Base-by-base conservation (phyloP, 2,329 filamentous ascomycete species). In the Pestalotiopsis sp. region DNA sequence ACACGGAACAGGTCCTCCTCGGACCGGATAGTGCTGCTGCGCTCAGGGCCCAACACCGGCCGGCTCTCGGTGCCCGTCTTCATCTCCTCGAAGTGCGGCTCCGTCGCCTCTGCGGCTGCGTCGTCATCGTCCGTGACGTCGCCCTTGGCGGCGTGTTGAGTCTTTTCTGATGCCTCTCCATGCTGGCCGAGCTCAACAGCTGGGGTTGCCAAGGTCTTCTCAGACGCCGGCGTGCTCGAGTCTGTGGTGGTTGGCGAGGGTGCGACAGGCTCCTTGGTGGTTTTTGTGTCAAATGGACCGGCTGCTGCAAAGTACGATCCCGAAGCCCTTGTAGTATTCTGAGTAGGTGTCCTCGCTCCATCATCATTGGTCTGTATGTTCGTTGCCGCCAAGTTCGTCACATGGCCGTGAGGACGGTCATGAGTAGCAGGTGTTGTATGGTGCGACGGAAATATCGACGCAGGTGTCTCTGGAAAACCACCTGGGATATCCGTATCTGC, bases 1-100 rank as follows among this genome's bases (percentile, higher is more conserved):
- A 77, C 81, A 1, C 80, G 79, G 69, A 88, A 85, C 0, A 89
- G 71, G 23, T 88, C 85, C 27, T 88, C 85, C 73, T 89, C 86
- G 2, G 79, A 84, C 3, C 75, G 74, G 1, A 69, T 68, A 1
- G 74, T 78, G n/a, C 70, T 78, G n/a, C 70, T 73, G 20, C 72
- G 74, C 27, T 71, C 76, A 31, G 74, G 69, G 11, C 66, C 61
- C 0, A 79, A 58, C 0, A 68, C 41, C 0, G 73, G 73, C 9
- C 69, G 74, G n/a, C n/a, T 58, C 9, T 74, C 69, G 14, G 73
- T 31, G 25, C 69, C 63, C 3, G 74, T 73, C 64, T 75, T 80
- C 4, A 81, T 71, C 2, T 76, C 71, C 3, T 75, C 75, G 31
- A 78, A 77, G n/a, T 67, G 70, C 58, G 70, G 71, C 41, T 74